Percentiles rank a stretch among this genome's conserved stretches.
Conservation (phyloP, 75 land plant species). For the Isoetes taiwanensis region DNA sequence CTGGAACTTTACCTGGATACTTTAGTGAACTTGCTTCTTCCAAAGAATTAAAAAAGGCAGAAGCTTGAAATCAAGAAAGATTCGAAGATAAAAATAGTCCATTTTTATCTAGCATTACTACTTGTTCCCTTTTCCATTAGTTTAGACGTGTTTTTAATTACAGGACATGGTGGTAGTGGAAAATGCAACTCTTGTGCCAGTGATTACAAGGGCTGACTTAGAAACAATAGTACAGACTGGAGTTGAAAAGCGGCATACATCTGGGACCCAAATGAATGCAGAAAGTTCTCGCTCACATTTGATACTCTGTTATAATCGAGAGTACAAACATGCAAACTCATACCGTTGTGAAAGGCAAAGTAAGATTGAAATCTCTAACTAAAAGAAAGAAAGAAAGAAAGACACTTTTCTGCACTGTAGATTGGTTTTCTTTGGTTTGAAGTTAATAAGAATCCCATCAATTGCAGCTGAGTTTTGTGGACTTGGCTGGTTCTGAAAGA, state of each 20-base stretch:
- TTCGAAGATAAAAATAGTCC: conserved; percentile 48
- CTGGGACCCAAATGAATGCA: conserved; percentile 94
- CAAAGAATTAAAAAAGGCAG: conserved; percentile 47
- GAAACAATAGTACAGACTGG: conserved; percentile 52
- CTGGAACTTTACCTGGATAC: conserved; percentile 92
- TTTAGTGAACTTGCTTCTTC: conserved; percentile 69
- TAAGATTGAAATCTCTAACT: conserved; percentile 7
- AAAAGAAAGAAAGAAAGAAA: not conserved
- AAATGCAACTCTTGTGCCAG: conserved; percentile 48
- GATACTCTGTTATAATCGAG: conserved; percentile 73
- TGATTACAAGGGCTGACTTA: conserved; percentile 59
- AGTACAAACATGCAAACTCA: conserved; percentile 92
- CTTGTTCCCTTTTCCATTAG: not conserved
- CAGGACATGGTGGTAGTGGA: conserved; percentile 91
- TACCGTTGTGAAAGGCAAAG: conserved; percentile 81
- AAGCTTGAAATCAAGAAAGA: conserved; percentile 93
- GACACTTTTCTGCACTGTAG: too few relatives aligned
- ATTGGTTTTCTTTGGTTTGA: too few relatives aligned
- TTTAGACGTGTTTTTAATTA: not conserved
- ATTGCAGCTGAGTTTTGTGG: conserved; percentile 87
- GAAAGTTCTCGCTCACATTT: conserved; percentile 97
- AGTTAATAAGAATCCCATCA: too few relatives aligned
- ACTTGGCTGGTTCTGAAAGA: conserved; percentile 98
- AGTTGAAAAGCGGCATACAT: conserved; percentile 58
- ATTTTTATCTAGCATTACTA: not conserved